Base-by-base conservation (phyloP, 208 protist genomes). In the Trypanosoma boissoni region DNA sequence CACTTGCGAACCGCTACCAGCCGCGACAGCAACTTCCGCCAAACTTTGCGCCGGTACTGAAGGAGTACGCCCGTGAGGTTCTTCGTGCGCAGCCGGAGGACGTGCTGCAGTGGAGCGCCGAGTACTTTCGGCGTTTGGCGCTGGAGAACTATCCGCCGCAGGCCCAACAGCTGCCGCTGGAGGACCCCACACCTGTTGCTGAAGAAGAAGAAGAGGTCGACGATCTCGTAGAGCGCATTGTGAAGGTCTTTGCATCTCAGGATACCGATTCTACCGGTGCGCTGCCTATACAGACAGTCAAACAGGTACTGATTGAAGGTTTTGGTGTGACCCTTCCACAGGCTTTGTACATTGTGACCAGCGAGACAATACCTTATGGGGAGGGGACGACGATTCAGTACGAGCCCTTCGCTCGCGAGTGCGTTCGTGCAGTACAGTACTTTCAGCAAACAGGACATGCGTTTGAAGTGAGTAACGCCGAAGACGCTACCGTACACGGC, bases 31-130 rank as follows among this genome's bases (percentile, higher is more conserved):
- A 82, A 36, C 76, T 97, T 3, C 94, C 94, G 2, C 72, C 76
- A 0, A 84, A 92, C 48, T 97, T 98, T 61, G 74, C 80, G 7
- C 45, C 86, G 26, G 71, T 96, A 3, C 64, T 98, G 43, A 96
- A 95, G 69, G 90, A 96, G 62, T 97, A 95, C 71, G 87, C 94
- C 3, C 76, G 94, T 2, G 94, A 98, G 73, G 92, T 97, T 41
- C 76, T 98, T 24, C 86, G 94, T 16, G 81, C 56, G 6, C 94
- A 98, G 72, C 94, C 94, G 8, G 55, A 77, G 16, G 88, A 98
- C 68, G 92, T 98, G 32, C 74, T 96, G 43, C 74, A 80, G 34
- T 97, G 86, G 85, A 93, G 86, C 42, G 88, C 88, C 28, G 74
- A 80, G n/a, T 97, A 96, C 78, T 97, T 97, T 58, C 89, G 88